Evolutionary conservation across 2,329 filamentous ascomycete species (phyloP).

Genomic region (Paracoccidioides lutzii): DNA sequence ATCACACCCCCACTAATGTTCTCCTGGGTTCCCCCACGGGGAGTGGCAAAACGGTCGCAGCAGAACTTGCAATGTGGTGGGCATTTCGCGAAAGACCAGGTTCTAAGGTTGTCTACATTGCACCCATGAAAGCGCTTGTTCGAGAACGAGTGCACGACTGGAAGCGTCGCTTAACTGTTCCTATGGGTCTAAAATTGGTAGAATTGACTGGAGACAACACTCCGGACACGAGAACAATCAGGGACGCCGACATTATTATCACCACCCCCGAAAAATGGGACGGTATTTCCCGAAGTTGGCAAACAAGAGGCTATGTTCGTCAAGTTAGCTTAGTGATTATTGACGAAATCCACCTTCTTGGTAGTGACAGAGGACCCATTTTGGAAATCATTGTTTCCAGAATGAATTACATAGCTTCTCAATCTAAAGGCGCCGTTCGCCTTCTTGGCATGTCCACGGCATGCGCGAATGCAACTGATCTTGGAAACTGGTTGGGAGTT

Average conservation of each 20-base stretch:
- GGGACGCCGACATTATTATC: constrained; percentile 93
- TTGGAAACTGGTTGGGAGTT: constrained; percentile 93
- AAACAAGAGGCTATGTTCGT: constrained; percentile 89
- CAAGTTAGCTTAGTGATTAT: constrained; percentile 95
- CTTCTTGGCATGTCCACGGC: constrained; percentile 98
- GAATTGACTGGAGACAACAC: constrained; percentile 97
- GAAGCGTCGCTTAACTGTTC: constrained; percentile 65
- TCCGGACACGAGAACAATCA: constrained; percentile 87
- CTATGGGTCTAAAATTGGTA: constrained; percentile 79
- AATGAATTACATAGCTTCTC: constrained; percentile 98
- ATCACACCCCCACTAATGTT: constrained; percentile 84
- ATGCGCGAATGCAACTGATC: constrained; percentile 85
- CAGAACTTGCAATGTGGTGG: constrained; percentile 98
- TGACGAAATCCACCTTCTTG: constrained; percentile 95
- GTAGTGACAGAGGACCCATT: constrained; percentile 91
- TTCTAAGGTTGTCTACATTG: constrained; percentile 97
- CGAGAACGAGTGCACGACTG: constrained; percentile 94
- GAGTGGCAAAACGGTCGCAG: constrained; percentile 93
- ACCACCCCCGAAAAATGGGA: constrained; percentile 99
- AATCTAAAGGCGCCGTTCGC: constrained; percentile 77
- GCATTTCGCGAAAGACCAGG: constrained; percentile 88
- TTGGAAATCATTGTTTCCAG: constrained; percentile 84
- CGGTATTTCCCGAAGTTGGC: constrained; percentile 97
- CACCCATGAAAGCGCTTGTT: constrained; percentile 97
- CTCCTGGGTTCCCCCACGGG: constrained; percentile 91